Evolutionary conservation across 306 rosid species (phyloP), one percentile per base, ranked within the genome.

Genomic region (Begonia masoniana): DNA sequence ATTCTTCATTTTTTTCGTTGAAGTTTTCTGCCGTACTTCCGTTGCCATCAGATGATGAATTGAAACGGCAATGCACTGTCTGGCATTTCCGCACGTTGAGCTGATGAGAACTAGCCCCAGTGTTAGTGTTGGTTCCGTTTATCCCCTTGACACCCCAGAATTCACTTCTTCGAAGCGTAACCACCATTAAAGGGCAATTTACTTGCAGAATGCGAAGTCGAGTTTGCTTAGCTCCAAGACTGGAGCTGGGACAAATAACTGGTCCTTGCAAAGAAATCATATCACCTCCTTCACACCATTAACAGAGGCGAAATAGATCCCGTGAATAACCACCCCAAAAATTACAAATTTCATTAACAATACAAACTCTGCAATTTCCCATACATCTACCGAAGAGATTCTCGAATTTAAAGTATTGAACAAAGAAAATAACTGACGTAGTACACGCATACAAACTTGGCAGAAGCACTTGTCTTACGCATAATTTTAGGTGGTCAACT

Each of bases 191-290:
- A 26, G 78, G 70, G 55, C 78, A 85, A 54, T 78, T 60, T 68
- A 62, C 23, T 15, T 96, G 88, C 65, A 74, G 52, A 53, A 69
- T 58, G 73, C 75, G 73, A 41, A 72, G 65, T 17, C 88, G 81
- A 14, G 69, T 67, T 58, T 75, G 81, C 66, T 83, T 85, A 14
- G 87, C 82, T 31, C 39, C 39, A 6, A 31, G 39, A 52, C 75
- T 70, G 15, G 83, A 68, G 47, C 86, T 51, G 43, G 99, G 94
- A 62, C 82, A 81, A 69, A 77, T 66, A 58, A 81, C 94, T 45
- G 92, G 99, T 70, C 96, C 96, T 75, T 78, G 92, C 69, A 91
- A 54, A 65, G 84, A 73, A 71, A 39, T 81, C 99, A 91, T 91
- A 43, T 13, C 62, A 55, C 58, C 63, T 69, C 46, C 73, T 80